Evolutionary conservation across 164 flowering plant genomes (phyloP).

Genomic region (Pachysandra terminalis): DNA sequence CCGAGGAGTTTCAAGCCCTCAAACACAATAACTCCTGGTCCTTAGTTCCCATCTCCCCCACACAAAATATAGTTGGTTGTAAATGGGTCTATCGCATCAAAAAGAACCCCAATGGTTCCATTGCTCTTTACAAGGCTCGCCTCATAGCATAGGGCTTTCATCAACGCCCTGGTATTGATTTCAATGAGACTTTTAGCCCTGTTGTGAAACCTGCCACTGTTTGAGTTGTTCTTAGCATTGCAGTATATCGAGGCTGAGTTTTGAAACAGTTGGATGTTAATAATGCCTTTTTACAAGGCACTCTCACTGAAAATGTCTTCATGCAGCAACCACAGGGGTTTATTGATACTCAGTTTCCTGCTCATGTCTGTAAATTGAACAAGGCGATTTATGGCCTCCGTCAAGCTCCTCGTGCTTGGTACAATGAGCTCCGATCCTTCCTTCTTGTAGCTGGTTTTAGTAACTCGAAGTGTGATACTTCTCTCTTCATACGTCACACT

Average conservation of each 20-base stretch:
- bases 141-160: no score
- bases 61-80: background rate
- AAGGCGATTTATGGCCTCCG: background rate
- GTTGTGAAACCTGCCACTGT: no score
- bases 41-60: background rate
- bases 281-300: background rate
- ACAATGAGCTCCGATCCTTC: background rate
- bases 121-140: no score
- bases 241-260: no score
- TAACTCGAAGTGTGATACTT: background rate
- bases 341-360: background rate
- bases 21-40: background rate
- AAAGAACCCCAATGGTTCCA: no score
- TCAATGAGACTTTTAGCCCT: no score
- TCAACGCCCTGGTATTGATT: no score
- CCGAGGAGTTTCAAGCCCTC: background rate
- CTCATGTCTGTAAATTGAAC: background rate
- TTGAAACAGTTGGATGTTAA: no score
- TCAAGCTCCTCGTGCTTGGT: background rate
- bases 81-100: no score
- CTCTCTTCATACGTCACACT: no score
- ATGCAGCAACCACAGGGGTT: background rate
- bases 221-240: no score
- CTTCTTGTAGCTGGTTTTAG: background rate
- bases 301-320: background rate